Conservation (phyloP, 164 flowering plant species). For the Berberis thunbergii region DNA sequence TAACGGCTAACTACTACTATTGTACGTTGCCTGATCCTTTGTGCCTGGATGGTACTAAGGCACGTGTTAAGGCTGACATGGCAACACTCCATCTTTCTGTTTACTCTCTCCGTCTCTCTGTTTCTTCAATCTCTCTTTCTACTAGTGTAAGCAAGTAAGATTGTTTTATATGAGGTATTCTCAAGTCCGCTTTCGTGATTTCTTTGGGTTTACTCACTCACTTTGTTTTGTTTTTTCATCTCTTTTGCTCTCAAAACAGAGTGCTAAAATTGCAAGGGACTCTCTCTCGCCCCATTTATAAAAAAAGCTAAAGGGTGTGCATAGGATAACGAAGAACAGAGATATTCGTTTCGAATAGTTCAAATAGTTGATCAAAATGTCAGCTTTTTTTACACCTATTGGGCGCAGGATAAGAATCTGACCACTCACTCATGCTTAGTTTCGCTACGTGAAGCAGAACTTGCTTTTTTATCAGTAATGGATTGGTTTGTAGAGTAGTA, state of each 20-base stretch:
- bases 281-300: not conserved
- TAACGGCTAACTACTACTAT: no score
- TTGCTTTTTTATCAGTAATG: constrained; percentile 15
- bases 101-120: no score
- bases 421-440: constrained; percentile 25
- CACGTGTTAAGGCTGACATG: no score
- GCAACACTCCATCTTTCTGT: no score
- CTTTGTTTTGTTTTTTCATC: not conserved
- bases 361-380: constrained; percentile 42
- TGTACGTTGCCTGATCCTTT: no score
- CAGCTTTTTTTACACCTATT: constrained; percentile 28
- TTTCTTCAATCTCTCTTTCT: no score
- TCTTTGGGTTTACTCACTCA: no score
- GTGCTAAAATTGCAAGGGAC: constrained; percentile 52
- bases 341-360: not conserved
- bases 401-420: constrained; percentile 5
- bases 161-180: no score
- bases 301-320: constrained; percentile 8
- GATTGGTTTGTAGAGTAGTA: not conserved
- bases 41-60: no score
- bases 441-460: constrained; percentile 43
- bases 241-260: constrained; percentile 8
- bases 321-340: constrained; percentile 28
- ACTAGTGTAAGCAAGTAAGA: no score
- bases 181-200: no score